Percentiles rank a stretch among this genome's conserved stretches.
Conservation (phyloP, 495 filamentous ascomycete species). For the Aspergillus nanangensis region DNA sequence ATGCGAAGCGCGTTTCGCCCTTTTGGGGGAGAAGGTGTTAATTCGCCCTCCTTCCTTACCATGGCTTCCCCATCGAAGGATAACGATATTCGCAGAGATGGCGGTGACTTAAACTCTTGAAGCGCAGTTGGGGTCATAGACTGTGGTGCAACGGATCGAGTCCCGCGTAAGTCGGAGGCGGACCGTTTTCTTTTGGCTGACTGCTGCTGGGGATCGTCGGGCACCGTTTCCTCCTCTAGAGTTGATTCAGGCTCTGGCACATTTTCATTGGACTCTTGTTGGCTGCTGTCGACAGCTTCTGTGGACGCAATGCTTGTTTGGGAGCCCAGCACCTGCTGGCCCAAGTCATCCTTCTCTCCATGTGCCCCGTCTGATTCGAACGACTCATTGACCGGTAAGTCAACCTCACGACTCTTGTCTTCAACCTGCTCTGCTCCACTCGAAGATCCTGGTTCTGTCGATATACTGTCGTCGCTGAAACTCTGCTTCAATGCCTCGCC, state of each 20-base stretch:
- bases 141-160: slow-evolving; percentile 9
- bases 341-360: slow-evolving; percentile 23
- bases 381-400: slow-evolving; percentile 13
- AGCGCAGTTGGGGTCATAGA: slow-evolving; percentile 12
- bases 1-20: slow-evolving; percentile 39
- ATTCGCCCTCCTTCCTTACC: slow-evolving; percentile 59
- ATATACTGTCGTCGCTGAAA: slow-evolving; percentile 40
- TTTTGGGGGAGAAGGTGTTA: slow-evolving; percentile 67
- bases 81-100: slow-evolving; percentile 55
- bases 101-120: slow-evolving; percentile 34
- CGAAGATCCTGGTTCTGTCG: slow-evolving; percentile 28
- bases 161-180: slow-evolving; percentile 23
- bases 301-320: slow-evolving; percentile 35
- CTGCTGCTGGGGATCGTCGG: slow-evolving; percentile 19
- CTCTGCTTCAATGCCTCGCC: slow-evolving; percentile 48
- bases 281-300: slow-evolving; percentile 26
- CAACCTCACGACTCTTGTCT: slow-evolving; percentile 15
- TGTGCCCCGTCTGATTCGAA: slow-evolving; percentile 26
- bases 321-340: slow-evolving; percentile 23
- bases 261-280: slow-evolving; percentile 20
- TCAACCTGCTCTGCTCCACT: slow-evolving; percentile 29
- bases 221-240: slow-evolving; percentile 10
- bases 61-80: slow-evolving; percentile 82
- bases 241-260: slow-evolving; percentile 11
- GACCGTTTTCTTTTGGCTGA: slow-evolving; percentile 37